Percentiles rank a stretch among this genome's conserved stretches.
Conservation (phyloP, 306 rosid species). For the Coriaria nepalensis region DNA sequence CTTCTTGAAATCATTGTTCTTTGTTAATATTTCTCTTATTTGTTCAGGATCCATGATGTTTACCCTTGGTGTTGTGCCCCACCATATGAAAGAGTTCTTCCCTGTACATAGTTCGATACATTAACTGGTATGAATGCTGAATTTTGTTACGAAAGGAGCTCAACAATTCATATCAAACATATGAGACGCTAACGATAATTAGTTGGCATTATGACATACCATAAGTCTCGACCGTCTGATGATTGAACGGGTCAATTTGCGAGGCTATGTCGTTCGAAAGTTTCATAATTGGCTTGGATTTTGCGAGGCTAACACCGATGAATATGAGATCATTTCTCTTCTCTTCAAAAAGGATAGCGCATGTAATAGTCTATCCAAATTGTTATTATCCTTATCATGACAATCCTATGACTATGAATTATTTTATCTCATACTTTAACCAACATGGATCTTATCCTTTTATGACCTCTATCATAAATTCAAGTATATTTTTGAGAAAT, state of each 20-base stretch:
- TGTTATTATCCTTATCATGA: no score
- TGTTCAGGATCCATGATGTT: conserved; percentile 33
- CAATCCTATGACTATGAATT: no score
- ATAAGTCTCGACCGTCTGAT: conserved; percentile 14
- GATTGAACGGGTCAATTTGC: conserved; percentile 17
- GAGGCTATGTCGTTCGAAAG: conserved; percentile 26
- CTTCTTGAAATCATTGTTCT: conserved; percentile 20
- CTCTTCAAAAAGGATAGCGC: no score
- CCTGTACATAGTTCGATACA: conserved; percentile 17
- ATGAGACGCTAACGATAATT: no score
- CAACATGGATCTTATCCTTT: no score
- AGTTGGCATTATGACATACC: conserved; percentile 29
- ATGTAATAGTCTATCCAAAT: no score
- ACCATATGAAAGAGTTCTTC: conserved; percentile 36
- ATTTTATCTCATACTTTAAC: no score
- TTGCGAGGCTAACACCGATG: no score
- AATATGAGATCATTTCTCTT: no score
- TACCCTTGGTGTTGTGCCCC: conserved; percentile 40
- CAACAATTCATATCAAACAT: neutral
- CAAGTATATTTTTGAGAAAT: no score
- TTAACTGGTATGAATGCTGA: neutral
- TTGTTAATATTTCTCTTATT: conserved; percentile 31
- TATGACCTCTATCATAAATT: no score
- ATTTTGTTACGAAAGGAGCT: neutral
- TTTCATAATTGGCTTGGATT: conserved; percentile 19